Base-by-base conservation (phyloP, 345 rosid species). In the Eucalyptus viminalis region DNA sequence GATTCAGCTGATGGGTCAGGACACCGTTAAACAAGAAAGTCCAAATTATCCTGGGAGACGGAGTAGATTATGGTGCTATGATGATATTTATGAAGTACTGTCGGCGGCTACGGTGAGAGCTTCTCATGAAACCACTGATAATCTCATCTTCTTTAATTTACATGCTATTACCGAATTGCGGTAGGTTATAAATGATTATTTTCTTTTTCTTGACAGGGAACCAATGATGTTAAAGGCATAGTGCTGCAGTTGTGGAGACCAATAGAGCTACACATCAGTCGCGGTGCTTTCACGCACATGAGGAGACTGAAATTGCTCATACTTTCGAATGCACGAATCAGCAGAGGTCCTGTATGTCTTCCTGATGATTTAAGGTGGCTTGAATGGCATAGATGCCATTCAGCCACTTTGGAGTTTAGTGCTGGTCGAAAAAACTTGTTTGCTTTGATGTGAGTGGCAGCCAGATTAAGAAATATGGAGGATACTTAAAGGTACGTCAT, bases 1-100 rank as follows among this genome's bases (percentile, higher is more conserved):
- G 88, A 50, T 92, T 11, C 62, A 89, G 86, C 88, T n/a, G 45
- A 81, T 92, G 91, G 93, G 92, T 27, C 80, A 54, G 8, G 92
- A 91, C 6, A 89, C 51, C 17, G 91, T 92, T 87, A 58, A 58
- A 14, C 43, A 22, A 11, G 89, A 91, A 31, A 0, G 2, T 51
- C 56, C 0, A 2, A 0, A 53, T 53, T 0, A 53, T 29, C 91
- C 91, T 15, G 89, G 92, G 14, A 89, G 7, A 80, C 86, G 83
- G 11, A 92, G 58, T 19, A 53, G 58, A 19, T 53, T 53, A 53
- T 19, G 58, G 58, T 19, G 58, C 58, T 53, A 53, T 2, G 24
- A 19, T 8, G 24, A 53, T 17, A 10, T 53, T 53, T 3, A 0
- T 53, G 58, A 53, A 53, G 58, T 53, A 19, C 0, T 19, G 10